These are phyloP conservation scores for Fusarium multiceps DNA, from an alignment of 2,329 filamentous ascomycete species.

Conservation along the genomic window DNA sequence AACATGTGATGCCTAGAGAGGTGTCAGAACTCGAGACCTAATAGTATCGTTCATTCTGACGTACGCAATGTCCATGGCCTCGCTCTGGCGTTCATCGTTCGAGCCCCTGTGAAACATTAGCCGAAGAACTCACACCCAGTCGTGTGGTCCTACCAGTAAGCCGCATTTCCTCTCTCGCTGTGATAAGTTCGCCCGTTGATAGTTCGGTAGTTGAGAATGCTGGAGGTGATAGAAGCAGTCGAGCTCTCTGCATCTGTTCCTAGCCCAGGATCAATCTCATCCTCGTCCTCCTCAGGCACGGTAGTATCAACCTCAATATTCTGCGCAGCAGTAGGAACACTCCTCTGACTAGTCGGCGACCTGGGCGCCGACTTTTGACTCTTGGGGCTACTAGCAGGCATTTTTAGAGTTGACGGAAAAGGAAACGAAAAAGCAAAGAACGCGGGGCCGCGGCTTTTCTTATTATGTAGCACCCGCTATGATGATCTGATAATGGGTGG, in stretches of 20 bases:
- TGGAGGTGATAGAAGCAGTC: conserved; percentile 18
- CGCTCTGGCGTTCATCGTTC: conserved; percentile 20
- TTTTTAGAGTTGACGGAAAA: background rate
- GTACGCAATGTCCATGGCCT: conserved; percentile 24
- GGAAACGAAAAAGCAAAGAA: background rate
- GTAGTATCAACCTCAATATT: conserved; percentile 13
- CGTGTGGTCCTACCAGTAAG: background rate
- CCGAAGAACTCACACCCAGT: rapidly evolving
- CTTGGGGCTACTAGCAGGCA: conserved; percentile 10
- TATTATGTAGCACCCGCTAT: background rate
- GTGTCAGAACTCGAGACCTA: background rate
- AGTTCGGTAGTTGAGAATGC: conserved; percentile 21
- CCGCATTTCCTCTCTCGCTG: conserved; percentile 20
- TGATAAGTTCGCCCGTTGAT: conserved; percentile 22
- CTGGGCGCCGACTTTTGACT: background rate
- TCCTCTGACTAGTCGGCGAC: background rate
- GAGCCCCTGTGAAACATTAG: conserved; percentile 3
- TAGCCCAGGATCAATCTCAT: conserved; percentile 11
- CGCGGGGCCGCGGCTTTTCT: background rate
- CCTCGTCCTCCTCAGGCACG: background rate
- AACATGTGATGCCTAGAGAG: conserved; percentile 11
- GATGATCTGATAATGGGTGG: conserved; percentile 11
- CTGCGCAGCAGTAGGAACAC: background rate
- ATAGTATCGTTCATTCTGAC: background rate
- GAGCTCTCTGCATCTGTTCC: conserved; percentile 13